Percentiles rank a stretch among this genome's conserved stretches.
phyloP scores from a whole-genome alignment of 2,329 filamentous ascomycete species.

The Neocucurbitaria cava region DNA sequence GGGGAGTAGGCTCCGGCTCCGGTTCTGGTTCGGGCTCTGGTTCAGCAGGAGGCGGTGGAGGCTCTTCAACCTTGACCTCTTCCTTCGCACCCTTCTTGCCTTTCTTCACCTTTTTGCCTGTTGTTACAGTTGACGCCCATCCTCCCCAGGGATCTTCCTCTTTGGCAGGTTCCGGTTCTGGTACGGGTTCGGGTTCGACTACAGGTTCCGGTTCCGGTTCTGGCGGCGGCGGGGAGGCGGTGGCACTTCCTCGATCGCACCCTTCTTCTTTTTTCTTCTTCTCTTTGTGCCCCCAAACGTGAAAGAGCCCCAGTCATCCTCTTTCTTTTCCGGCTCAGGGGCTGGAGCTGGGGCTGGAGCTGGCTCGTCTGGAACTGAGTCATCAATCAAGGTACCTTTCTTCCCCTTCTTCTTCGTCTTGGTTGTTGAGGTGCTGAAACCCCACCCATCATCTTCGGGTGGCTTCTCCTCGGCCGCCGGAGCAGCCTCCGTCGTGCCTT shows the following conservation, averaged over 20 bases:
- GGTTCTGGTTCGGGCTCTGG: slow-evolving; percentile 28
- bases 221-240: slow-evolving; percentile 29
- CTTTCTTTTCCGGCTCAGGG: slow-evolving; percentile 31
- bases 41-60: slow-evolving; percentile 26
- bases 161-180: slow-evolving; percentile 35
- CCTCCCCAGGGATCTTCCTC: slow-evolving; percentile 41
- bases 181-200: slow-evolving; percentile 32
- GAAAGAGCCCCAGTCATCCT: slow-evolving; percentile 34
- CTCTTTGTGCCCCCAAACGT: slow-evolving; percentile 38
- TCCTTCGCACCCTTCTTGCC: slow-evolving; percentile 33
- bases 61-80: slow-evolving; percentile 23
- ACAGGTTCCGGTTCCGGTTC: slow-evolving; percentile 36
- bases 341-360: slow-evolving; percentile 23
- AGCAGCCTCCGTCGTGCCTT: slow-evolving; percentile 14
- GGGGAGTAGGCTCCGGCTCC: slow-evolving; percentile 14
- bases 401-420: slow-evolving; percentile 54
- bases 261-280: slow-evolving; percentile 48
- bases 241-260: slow-evolving; percentile 22
- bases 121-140: slow-evolving; percentile 20
- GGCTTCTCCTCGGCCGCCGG: slow-evolving; percentile 30
- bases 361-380: slow-evolving; percentile 29
- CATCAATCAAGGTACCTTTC: slow-evolving; percentile 42
- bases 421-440: slow-evolving; percentile 43
- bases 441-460: slow-evolving; percentile 41
- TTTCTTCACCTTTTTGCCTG: slow-evolving; percentile 38